These are phyloP conservation scores for Ganoderma sp. DNA, from an alignment of 1,284 basidiomycete genomes.

Conservation along the genomic window DNA sequence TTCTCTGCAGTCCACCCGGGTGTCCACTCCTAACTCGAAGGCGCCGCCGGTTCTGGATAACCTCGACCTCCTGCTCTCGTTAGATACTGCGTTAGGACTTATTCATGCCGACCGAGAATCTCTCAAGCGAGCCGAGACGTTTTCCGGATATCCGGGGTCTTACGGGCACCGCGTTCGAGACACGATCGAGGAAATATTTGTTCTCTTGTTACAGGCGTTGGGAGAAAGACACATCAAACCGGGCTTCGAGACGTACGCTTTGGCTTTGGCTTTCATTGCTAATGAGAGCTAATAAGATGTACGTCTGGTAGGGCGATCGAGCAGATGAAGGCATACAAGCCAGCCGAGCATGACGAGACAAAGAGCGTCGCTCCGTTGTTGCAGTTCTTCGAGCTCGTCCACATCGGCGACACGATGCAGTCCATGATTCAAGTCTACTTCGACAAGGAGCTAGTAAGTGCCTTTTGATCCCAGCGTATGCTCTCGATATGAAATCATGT, in stretches of 20 bases:
- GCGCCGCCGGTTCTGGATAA: conserved; percentile 53
- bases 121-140: conserved; percentile 91
- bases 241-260: conserved; percentile 81
- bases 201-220: conserved; percentile 80
- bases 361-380: conserved; percentile 87
- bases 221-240: conserved; percentile 82
- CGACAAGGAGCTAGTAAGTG: conserved; percentile 86
- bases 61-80: conserved; percentile 87
- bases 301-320: conserved; percentile 67
- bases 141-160: conserved; percentile 82
- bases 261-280: background rate
- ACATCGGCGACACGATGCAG: conserved; percentile 96
- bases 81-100: conserved; percentile 90
- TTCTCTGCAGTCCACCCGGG: conserved; percentile 33
- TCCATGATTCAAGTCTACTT: conserved; percentile 98
- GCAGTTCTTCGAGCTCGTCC: conserved; percentile 98
- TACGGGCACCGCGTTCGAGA: conserved; percentile 84
- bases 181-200: conserved; percentile 92
- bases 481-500: background rate
- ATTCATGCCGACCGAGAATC: conserved; percentile 92
- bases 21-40: conserved; percentile 30
- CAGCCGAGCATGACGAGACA: conserved; percentile 80
- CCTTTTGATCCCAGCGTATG: background rate
- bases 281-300: background rate
- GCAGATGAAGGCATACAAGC: conserved; percentile 88